phyloP scores from a whole-genome alignment of 116 monocot species.

The Posidonia oceanica region DNA sequence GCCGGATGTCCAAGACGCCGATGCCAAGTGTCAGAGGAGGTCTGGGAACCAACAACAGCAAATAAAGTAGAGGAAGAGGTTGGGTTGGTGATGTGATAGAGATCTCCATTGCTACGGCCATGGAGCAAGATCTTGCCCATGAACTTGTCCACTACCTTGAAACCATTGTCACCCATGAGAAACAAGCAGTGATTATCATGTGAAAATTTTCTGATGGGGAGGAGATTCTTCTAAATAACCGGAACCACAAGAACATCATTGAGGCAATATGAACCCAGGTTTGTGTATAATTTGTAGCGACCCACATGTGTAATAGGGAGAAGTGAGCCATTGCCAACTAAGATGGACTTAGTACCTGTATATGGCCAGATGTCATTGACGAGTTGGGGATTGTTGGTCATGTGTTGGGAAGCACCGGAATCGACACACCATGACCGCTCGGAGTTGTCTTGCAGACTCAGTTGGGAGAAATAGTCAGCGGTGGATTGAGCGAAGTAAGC shows the following conservation, averaged over 20 bases:
- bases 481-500: not conserved
- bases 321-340: not conserved
- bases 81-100: no score
- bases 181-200: no score
- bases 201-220: not conserved
- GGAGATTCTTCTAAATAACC: not conserved
- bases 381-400: not conserved
- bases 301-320: not conserved
- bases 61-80: not conserved
- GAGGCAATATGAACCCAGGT: not conserved
- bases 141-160: no score
- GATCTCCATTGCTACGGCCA: no score
- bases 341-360: not conserved
- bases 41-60: not conserved
- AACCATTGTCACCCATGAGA: no score
- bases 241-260: not conserved
- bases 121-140: no score
- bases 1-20: not conserved
- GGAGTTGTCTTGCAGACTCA: not conserved
- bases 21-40: not conserved
- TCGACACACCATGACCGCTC: no score
- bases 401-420: not conserved
- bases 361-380: not conserved
- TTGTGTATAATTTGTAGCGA: not conserved
- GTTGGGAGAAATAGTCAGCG: not conserved